phyloP scores from a whole-genome alignment of 257 asterid species.

The Solanum chiquidenum region DNA sequence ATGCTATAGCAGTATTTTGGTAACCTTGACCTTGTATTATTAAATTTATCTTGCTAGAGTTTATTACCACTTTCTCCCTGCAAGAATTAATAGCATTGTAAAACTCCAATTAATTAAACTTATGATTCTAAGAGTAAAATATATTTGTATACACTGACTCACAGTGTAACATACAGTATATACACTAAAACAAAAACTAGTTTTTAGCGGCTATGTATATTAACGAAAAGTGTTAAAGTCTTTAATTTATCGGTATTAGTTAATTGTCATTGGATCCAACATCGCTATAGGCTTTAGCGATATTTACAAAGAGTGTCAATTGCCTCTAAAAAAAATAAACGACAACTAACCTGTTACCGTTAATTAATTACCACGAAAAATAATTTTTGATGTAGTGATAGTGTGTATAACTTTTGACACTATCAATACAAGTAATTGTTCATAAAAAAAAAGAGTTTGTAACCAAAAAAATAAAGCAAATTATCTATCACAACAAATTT shows the following conservation, averaged over 20 bases:
- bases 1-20: constrained; percentile 43
- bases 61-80: constrained; percentile 69
- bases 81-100: not conserved
- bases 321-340: too few relatives aligned
- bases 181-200: not conserved
- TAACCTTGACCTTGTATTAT: constrained; percentile 74
- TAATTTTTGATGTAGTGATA: too few relatives aligned
- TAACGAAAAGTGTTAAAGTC: too few relatives aligned
- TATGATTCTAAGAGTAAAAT: not conserved
- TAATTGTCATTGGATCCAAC: too few relatives aligned
- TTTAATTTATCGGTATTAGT: too few relatives aligned
- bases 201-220: not conserved
- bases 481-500: not conserved
- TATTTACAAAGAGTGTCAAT: too few relatives aligned
- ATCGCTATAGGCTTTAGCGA: not conserved
- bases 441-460: not conserved
- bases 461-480: not conserved
- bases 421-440: not conserved
- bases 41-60: constrained; percentile 45
- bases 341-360: too few relatives aligned
- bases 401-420: not conserved
- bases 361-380: too few relatives aligned
- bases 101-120: not conserved
- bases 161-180: not conserved
- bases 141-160: not conserved